These are phyloP conservation scores for Flueggea neowawraea DNA, from an alignment of 441 rosid species.

Conservation along the genomic window DNA sequence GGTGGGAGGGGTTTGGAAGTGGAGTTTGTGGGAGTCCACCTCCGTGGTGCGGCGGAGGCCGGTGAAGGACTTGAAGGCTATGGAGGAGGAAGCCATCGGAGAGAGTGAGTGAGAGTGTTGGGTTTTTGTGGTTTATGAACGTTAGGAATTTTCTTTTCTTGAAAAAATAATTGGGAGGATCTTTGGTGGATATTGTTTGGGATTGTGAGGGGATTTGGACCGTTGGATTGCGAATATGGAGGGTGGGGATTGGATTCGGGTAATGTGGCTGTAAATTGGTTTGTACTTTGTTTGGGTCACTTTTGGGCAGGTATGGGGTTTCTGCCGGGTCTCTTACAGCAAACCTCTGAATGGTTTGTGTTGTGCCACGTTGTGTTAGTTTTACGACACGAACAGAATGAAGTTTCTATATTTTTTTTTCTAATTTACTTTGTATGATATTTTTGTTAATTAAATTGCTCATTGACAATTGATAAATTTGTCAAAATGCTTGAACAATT, in stretches of 20 bases:
- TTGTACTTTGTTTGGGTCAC: too few species aligned
- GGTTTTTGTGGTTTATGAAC: too few species aligned
- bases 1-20: constrained; percentile 18
- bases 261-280: constrained; percentile 22
- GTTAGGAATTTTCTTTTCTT: constrained; percentile 5
- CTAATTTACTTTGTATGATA: too few species aligned
- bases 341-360: too few species aligned
- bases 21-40: constrained; percentile 25
- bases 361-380: too few species aligned
- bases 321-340: too few species aligned
- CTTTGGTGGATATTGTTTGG: constrained; percentile 41
- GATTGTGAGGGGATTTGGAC: constrained; percentile 19
- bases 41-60: constrained; percentile 57
- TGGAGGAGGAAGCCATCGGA: constrained; percentile 38
- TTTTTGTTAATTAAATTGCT: too few species aligned
- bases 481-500: too few species aligned
- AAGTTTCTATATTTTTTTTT: too few species aligned
- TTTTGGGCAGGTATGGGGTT: too few species aligned
- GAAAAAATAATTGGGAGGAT: not conserved
- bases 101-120: not conserved
- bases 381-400: too few species aligned
- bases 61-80: constrained; percentile 66
- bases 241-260: constrained; percentile 54
- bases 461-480: too few species aligned
- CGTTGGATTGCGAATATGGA: constrained; percentile 42